Conservation (phyloP, 345 rosid genomes). For the Acer saccharum region DNA sequence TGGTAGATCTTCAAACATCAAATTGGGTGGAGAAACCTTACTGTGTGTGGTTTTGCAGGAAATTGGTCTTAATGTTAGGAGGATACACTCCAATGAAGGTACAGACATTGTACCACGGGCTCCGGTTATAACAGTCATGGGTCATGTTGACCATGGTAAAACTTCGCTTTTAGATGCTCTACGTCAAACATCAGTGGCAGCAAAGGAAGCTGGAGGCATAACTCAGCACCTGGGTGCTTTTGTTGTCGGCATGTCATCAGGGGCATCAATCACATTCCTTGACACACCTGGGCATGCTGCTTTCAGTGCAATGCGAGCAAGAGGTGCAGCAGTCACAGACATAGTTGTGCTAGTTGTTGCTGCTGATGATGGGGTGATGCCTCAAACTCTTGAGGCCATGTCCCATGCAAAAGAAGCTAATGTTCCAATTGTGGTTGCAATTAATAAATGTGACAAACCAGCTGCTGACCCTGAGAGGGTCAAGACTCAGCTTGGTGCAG, state of each 20-base stretch:
- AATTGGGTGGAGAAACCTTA: background rate
- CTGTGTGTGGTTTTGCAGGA: constrained; percentile 53
- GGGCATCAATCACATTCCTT: constrained; percentile 88
- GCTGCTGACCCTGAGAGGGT: constrained; percentile 81
- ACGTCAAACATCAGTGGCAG: constrained; percentile 85
- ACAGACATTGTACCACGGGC: constrained; percentile 64
- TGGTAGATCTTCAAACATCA: background rate
- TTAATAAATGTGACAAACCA: constrained; percentile 92
- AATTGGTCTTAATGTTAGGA: constrained; percentile 69
- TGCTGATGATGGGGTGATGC: constrained; percentile 98
- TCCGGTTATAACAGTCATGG: constrained; percentile 91
- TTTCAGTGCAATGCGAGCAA: constrained; percentile 93
- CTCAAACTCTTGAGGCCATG: constrained; percentile 93
- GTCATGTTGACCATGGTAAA: constrained; percentile 98
- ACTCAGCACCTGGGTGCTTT: constrained; percentile 97
- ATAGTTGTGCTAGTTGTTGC: constrained; percentile 94
- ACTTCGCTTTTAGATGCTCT: constrained; percentile 90
- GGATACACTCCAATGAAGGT: constrained; percentile 77
- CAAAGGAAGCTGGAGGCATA: constrained; percentile 96
- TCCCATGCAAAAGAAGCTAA: constrained; percentile 85
- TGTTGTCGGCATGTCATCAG: constrained; percentile 81
- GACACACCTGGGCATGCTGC: constrained; percentile 98
- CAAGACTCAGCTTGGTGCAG: constrained; percentile 80
- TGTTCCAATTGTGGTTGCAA: constrained; percentile 88
- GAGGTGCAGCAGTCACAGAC: constrained; percentile 97